Conservation (phyloP, 306 rosid species). For the Citrullus amarus region DNA sequence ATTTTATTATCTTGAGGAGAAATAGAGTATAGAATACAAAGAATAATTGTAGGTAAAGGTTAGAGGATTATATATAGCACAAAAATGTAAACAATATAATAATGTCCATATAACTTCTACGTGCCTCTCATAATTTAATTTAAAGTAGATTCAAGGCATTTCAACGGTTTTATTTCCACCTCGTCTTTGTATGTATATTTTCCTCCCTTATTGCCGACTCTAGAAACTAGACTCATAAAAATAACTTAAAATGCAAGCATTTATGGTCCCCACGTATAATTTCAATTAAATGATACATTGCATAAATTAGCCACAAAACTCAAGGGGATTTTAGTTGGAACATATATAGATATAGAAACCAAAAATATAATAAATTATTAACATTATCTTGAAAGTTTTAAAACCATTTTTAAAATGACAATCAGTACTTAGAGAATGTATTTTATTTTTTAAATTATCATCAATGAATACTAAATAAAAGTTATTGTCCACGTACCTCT, state of each 20-base stretch:
- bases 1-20: too few relatives aligned
- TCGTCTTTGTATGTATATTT: background rate
- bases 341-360: background rate
- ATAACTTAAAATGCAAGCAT: background rate
- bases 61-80: too few relatives aligned
- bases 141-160: too few relatives aligned
- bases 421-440: background rate
- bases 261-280: background rate
- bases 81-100: too few relatives aligned
- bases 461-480: background rate
- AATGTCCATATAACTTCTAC: too few relatives aligned
- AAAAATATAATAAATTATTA: background rate
- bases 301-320: background rate
- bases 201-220: background rate
- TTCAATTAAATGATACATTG: background rate
- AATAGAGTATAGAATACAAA: too few relatives aligned
- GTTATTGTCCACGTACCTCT: background rate
- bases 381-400: background rate
- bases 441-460: background rate
- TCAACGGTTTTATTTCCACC: background rate
- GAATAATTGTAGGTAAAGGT: too few relatives aligned
- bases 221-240: background rate
- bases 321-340: background rate
- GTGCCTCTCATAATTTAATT: too few relatives aligned
- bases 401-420: background rate